Conservation (phyloP, 345 rosid genomes). For the Balakata baccata region DNA sequence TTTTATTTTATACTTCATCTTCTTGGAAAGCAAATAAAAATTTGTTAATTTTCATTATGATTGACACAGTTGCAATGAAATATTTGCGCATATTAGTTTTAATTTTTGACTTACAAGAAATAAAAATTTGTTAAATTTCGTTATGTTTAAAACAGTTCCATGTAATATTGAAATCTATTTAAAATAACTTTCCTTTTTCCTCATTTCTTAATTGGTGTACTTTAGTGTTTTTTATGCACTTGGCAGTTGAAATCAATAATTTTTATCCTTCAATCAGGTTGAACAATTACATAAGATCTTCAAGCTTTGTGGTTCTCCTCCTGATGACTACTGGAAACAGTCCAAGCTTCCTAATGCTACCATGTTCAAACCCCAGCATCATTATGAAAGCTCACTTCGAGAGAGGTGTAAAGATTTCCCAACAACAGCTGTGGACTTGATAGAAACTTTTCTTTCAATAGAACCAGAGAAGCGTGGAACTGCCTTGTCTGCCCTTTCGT, state of each 20-base stretch:
- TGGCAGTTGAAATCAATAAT: background rate
- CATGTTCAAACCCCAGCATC: constrained; percentile 62
- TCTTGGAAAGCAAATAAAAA: background rate
- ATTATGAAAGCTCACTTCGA: constrained; percentile 47
- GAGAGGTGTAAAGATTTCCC: constrained; percentile 60
- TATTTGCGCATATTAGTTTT: no score
- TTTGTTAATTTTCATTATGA: background rate
- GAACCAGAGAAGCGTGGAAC: constrained; percentile 70
- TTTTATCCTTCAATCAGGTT: constrained; percentile 38
- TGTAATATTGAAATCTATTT: background rate
- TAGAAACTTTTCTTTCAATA: constrained; percentile 56
- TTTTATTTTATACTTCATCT: background rate
- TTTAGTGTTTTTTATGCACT: background rate
- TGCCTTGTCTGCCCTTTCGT: constrained; percentile 62
- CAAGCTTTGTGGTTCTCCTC: constrained; percentile 74
- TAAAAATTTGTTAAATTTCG: no score
- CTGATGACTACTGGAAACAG: constrained; percentile 64
- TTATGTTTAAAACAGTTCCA: background rate
- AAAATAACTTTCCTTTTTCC: background rate
- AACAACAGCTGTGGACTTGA: constrained; percentile 39
- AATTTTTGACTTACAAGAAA: no score
- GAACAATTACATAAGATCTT: constrained; percentile 79
- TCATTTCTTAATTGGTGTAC: background rate
- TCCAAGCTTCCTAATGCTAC: constrained; percentile 53
- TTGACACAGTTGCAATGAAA: no score